Conservation (phyloP, 2,329 filamentous ascomycete genomes). For the Fusarium euwallaceae region DNA sequence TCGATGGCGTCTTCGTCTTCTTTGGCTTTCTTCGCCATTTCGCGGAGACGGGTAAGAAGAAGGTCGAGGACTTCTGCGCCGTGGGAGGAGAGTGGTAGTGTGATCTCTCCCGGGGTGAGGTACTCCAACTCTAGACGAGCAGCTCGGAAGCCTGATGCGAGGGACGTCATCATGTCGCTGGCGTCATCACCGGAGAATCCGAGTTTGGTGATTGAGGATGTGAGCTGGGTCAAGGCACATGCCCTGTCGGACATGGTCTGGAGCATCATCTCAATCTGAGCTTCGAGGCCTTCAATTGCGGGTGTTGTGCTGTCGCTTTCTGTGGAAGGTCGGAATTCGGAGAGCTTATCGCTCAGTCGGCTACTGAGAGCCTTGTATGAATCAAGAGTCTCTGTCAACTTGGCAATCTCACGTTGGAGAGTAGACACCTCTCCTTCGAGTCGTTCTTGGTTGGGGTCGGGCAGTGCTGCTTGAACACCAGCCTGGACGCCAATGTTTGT, state of each 20-base stretch:
- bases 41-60: constrained; percentile 63
- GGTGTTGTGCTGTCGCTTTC: constrained; percentile 22
- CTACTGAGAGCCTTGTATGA: constrained; percentile 59
- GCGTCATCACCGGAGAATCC: constrained; percentile 65
- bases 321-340: constrained; percentile 29
- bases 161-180: constrained; percentile 61
- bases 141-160: constrained; percentile 65
- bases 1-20: constrained; percentile 69
- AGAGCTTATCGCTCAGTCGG: constrained; percentile 55
- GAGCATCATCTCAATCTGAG: constrained; percentile 58
- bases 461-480: constrained; percentile 47
- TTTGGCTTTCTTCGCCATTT: constrained; percentile 60
- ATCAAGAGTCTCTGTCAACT: constrained; percentile 62
- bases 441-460: constrained; percentile 57
- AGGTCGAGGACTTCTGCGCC: constrained; percentile 70
- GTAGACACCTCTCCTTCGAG: constrained; percentile 63
- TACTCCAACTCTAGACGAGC: constrained; percentile 74
- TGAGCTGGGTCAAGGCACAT: constrained; percentile 60
- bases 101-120: constrained; percentile 69
- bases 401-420: constrained; percentile 62
- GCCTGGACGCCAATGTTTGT: constrained; percentile 16
- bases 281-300: constrained; percentile 54
- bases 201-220: constrained; percentile 59
- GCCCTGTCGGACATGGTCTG: constrained; percentile 63
- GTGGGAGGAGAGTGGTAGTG: constrained; percentile 64